Evolutionary conservation across 306 rosid genomes (phyloP), one percentile per base, ranked within the genome.

Genomic region (Rosa rugosa): DNA sequence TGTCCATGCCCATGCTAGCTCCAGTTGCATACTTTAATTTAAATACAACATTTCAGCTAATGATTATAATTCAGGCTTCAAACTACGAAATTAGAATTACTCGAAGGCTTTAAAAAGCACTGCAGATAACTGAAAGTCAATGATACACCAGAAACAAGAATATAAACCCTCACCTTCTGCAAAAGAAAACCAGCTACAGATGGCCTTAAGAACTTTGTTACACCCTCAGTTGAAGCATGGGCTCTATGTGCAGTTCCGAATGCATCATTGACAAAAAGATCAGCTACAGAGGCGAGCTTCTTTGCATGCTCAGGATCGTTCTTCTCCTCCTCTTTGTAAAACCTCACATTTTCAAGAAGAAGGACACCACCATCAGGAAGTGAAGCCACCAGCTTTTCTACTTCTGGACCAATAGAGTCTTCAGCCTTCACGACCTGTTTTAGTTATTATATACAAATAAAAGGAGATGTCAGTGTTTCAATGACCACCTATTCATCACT

Each of bases 201-300:
- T 77, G 99, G 99, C 85, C 86, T 96, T 89, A 96, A 86, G 86
- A 80, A 96, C 79, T 96, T 96, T 73, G 99, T 93, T 87, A 96
- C 99, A 1, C 99, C 99, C 86, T 96, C 99, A 25, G 99, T 96
- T 63, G 99, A 96, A 75, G 99, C 99, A 80, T 96, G 99, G 73
- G 99, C 99, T 84, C 99, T 93, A 57, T 96, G 99, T 36, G 99
- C 99, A 64, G 99, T 96, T 22, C 99, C 99, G 54, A 96, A 96
- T 50, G 99, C 99, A 87, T 96, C 99, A 70, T 96, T 96, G 79
- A 96, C 99, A 79, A 68, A 96, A 46, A 96, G 86, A 89, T 96
- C 99, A 47, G 99, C 99, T 9, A 93, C 81, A 40, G 97, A 83
- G 9, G 98, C 98, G 16, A 96, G 98, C 87, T 96, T 96, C 85